A percentile compares a stretch with the other conserved stretches of the same genome.
phyloP scores from a whole-genome alignment of 2,329 filamentous ascomycete species.

The Fusarium ambrosium region DNA sequence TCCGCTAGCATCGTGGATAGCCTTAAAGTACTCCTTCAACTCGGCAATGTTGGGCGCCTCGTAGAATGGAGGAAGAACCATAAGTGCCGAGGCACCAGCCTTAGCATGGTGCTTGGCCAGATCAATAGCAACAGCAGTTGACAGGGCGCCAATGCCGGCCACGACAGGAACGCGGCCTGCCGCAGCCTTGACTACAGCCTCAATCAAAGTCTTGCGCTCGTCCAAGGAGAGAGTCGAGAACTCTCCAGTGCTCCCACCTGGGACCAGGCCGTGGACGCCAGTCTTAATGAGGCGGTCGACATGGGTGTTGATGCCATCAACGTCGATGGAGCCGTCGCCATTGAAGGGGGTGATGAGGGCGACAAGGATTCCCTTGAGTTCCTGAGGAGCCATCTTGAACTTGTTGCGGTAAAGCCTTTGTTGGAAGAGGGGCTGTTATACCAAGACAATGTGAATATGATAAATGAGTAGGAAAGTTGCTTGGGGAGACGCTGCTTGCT shows the following conservation, averaged over 20 bases:
- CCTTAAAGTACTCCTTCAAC: constrained; percentile 54
- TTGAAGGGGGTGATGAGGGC: constrained; percentile 61
- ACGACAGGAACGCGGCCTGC: constrained; percentile 55
- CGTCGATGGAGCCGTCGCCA: constrained; percentile 54
- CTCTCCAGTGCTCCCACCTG: constrained; percentile 60
- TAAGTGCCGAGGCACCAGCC: constrained; percentile 53
- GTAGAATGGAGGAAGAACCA: constrained; percentile 64
- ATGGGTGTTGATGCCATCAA: constrained; percentile 47
- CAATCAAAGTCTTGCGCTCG: constrained; percentile 59
- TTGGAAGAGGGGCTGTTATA: not conserved
- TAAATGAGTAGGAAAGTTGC: not conserved
- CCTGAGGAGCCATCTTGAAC: not conserved
- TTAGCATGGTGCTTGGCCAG: constrained; percentile 19
- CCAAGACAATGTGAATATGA: too few relatives aligned
- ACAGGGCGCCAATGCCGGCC: constrained; percentile 58
- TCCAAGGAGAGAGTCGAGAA: constrained; percentile 58
- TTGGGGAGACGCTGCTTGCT: too few relatives aligned
- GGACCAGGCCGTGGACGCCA: constrained; percentile 61
- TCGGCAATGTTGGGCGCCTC: constrained; percentile 54
- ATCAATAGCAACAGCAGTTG: constrained; percentile 45
- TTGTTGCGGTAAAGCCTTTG: not conserved
- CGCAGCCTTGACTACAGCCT: constrained; percentile 47
- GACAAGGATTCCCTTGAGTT: constrained; percentile 57
- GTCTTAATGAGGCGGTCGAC: constrained; percentile 57
- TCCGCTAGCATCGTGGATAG: constrained; percentile 50